Evolutionary conservation across 2,329 filamentous ascomycete species (phyloP).

Genomic region (Aspergillus glaucus): DNA sequence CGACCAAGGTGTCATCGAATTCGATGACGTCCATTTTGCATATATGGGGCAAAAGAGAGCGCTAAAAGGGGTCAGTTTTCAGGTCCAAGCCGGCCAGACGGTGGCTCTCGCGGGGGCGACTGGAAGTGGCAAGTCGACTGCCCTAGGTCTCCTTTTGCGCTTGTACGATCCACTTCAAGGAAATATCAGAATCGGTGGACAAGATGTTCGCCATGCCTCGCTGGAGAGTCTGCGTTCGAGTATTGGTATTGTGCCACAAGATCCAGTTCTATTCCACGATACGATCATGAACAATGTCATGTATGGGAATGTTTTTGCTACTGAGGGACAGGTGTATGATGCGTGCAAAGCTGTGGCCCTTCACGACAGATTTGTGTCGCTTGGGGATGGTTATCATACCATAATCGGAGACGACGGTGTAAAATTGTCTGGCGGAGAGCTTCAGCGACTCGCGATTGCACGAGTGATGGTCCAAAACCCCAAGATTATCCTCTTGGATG

Average conservation of each 20-base stretch:
- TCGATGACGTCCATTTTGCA: conserved; percentile 46
- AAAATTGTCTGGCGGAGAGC: conserved; percentile 47
- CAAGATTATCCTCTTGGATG: conserved; percentile 43
- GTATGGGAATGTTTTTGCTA: conserved; percentile 57
- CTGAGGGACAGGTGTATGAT: conserved; percentile 53
- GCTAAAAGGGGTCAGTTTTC: conserved; percentile 44
- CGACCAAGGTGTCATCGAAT: conserved; percentile 41
- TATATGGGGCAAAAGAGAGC: conserved; percentile 47
- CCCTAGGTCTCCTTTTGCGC: conserved; percentile 49
- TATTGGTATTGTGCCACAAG: conserved; percentile 60
- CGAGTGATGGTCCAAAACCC: conserved; percentile 40
- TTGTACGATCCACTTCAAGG: conserved; percentile 49
- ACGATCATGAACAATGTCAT: conserved; percentile 60
- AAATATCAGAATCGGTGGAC: conserved; percentile 47
- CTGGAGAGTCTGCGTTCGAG: conserved; percentile 52
- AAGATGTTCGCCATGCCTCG: conserved; percentile 53
- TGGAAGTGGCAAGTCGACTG: conserved; percentile 53
- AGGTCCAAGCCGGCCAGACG: conserved; percentile 44
- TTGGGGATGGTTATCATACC: conserved; percentile 48
- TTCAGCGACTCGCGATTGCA: conserved; percentile 46
- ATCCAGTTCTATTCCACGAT: conserved; percentile 58
- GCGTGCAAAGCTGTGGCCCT: conserved; percentile 58
- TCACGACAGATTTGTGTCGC: conserved; percentile 57
- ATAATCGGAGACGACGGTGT: conserved; percentile 46
- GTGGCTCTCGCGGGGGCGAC: conserved; percentile 53